These are phyloP conservation scores for Yamadazyma buinensis DNA, from an alignment of 1,139 yeast genomes.

Conservation along the genomic window DNA sequence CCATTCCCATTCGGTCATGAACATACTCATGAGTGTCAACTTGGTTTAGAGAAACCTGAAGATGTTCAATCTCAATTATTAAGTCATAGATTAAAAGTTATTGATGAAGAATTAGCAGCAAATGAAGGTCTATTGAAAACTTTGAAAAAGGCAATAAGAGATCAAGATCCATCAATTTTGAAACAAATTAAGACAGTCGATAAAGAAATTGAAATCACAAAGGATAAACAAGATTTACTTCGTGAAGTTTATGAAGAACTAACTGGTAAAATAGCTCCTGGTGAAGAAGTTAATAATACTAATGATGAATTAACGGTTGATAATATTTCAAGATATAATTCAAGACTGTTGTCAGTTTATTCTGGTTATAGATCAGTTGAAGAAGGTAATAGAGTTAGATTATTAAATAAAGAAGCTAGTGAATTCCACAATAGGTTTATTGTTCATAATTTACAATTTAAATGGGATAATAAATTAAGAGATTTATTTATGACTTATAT, in stretches of 20 bases:
- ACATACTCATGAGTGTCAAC: slow-evolving; percentile 61
- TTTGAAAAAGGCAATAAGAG: slow-evolving; percentile 16
- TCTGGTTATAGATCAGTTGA: slow-evolving; percentile 24
- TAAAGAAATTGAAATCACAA: slow-evolving; percentile 7
- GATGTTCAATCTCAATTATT: slow-evolving; percentile 47
- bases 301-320: slow-evolving; percentile 7
- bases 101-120: slow-evolving; percentile 43
- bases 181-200: slow-evolving; percentile 7
- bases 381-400: slow-evolving; percentile 29
- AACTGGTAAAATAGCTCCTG: slow-evolving; percentile 9
- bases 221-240: slow-evolving; percentile 10
- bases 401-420: slow-evolving; percentile 24
- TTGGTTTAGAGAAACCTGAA: slow-evolving; percentile 56
- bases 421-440: slow-evolving; percentile 73
- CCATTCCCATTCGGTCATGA: slow-evolving; percentile 68
- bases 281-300: slow-evolving; percentile 4
- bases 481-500: slow-evolving; percentile 61
- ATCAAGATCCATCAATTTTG: slow-evolving; percentile 5
- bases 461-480: slow-evolving; percentile 73
- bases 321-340: slow-evolving; percentile 8
- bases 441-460: slow-evolving; percentile 70
- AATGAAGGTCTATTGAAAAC: slow-evolving; percentile 27
- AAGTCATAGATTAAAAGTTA: slow-evolving; percentile 31
- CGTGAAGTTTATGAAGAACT: slow-evolving; percentile 12
- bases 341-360: slow-evolving; percentile 24